These are phyloP conservation scores for Picea abies DNA, from an alignment of 83 land plant genomes.

Conservation along the genomic window DNA sequence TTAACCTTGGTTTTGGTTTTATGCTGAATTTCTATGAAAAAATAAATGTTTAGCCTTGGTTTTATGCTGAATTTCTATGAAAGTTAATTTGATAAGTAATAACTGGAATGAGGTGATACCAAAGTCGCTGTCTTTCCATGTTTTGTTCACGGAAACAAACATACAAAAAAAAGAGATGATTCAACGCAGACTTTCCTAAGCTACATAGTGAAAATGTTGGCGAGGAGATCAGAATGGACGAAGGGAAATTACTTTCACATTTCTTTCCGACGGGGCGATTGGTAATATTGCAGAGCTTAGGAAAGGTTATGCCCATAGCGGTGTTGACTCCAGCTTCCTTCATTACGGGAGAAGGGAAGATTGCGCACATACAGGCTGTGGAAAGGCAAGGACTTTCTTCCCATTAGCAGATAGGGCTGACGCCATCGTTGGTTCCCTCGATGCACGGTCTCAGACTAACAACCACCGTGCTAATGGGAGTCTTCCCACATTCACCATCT, in stretches of 20 bases:
- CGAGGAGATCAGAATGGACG: too few species aligned
- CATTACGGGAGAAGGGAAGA: conserved; percentile 21
- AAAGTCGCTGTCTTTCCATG: too few species aligned
- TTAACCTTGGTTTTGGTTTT: too few species aligned
- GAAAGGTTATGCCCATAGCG: conserved; percentile 34
- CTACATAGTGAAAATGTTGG: too few species aligned
- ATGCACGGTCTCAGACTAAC: conserved; percentile 39
- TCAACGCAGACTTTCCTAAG: too few species aligned
- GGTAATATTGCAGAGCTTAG: conserved; percentile 47
- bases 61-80: too few species aligned
- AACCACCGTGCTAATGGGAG: conserved; percentile 24
- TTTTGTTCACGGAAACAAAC: too few species aligned
- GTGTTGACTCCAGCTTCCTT: conserved; percentile 40
- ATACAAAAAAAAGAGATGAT: too few species aligned
- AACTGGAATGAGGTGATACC: too few species aligned
- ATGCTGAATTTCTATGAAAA: too few species aligned
- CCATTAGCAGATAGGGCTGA: conserved; percentile 36
- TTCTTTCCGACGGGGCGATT: conserved; percentile 42
- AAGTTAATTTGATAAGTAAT: too few species aligned
- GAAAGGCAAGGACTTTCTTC: conserved; percentile 19
- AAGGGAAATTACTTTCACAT: conserved; percentile 38
- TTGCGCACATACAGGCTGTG: conserved; percentile 38
- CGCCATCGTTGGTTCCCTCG: conserved; percentile 25
- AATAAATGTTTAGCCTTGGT: too few species aligned
- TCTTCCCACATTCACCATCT: conserved; percentile 32